Base-by-base conservation (phyloP, 108 stramenopile species). In the Cyclostephanos invisitatus region DNA sequence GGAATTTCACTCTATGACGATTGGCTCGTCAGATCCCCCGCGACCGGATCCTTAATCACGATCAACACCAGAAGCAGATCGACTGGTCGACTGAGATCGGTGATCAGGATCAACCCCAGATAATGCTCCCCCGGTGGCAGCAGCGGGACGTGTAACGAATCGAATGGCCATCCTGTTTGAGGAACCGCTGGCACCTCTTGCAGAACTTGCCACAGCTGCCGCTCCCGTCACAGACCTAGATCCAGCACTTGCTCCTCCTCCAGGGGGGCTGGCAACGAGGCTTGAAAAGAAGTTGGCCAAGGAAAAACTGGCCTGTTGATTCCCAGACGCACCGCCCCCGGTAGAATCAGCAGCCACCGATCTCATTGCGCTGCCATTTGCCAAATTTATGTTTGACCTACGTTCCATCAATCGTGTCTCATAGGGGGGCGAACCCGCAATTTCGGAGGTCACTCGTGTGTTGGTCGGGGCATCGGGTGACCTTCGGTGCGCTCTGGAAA, bases 241-340 rank as follows among this genome's bases (percentile, higher is more conserved):
- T 36, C 14, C 53, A 18, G 17, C 51, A 38, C 60, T 17, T 47
- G 35, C 70, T 37, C 70, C 28, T 35, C 70, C 58, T 20, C 70
- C 44, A 48, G 49, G 49, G 14, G 70, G 70, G 48, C 70, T 61
- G 15, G 60, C 60, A 20, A 37, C 7, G n/a, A 27, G 35, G n/a
- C 35, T 37, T 8, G 53, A 24, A 11, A 59, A 37, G n/a, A 59
- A 35, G 58, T 14, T 59, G 58, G 58, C 56, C 10, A 59, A 59
- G 8, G 35, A 5, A 7, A 37, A 61, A 21, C 8, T 7, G 56
- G 29, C 56, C 29, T 54, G 53, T 54, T 54, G 53, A 59, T 28
- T 36, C 11, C 29, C 18, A 18, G 14, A 0, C 0, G 29, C 27
- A 9, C 2, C 32, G 28, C 56, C 56, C 22, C 56, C 27, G 56